Base-by-base conservation (phyloP, 2,329 filamentous ascomycete species). In the Epichloe sp. region DNA sequence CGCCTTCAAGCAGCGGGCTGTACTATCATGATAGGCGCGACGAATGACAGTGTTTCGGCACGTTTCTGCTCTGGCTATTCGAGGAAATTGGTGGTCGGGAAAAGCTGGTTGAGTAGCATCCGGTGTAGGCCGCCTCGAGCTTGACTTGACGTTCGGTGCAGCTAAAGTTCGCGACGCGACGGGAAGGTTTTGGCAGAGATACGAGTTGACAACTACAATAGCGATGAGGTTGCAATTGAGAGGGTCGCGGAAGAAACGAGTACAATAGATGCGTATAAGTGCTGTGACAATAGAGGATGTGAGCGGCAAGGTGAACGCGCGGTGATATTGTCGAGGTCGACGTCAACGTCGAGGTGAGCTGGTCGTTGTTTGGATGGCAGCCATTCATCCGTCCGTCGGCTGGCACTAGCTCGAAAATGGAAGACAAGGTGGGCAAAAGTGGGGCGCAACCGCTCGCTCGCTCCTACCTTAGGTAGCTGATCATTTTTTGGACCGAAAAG, bases 1-100 rank as follows among this genome's bases (percentile, higher is more conserved):
- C 47, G 44, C 43, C 47, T 53, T 53, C 51, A 50, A 47, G 43
- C 21, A 52, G 47, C 37, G 26, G 37, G 47, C 40, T 31, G 47
- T 44, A 21, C 34, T 47, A 19, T 46, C 51, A 53, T 50, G 38
- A 47, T 50, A 37, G 47, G 43, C 47, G 50, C 45, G 47, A n/a
- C 8, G 19, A 4, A n/a, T 34, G 12, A 10, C 5, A 31, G 21
- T 4, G 14, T n/a, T 34, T 44, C 14, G 26, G 36, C 5, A 5
- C 21, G 45, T 4, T 36, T 7, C 38, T 38, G 15, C 19, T 10
- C 15, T 40, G 26, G 4, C 15, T 4, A 7, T n/a, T 8, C 3
- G 35, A 21, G n/a, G 2, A 14, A 10, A 12, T 44, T 40, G 35
- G 12, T 38, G 31, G 11, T 23, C n/a, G 36, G 46, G n/a, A 4